Evolutionary conservation across 2,329 filamentous ascomycete genomes (phyloP), one percentile per base, ranked within the genome.

Genomic region (Colletotrichum abscissum): DNA sequence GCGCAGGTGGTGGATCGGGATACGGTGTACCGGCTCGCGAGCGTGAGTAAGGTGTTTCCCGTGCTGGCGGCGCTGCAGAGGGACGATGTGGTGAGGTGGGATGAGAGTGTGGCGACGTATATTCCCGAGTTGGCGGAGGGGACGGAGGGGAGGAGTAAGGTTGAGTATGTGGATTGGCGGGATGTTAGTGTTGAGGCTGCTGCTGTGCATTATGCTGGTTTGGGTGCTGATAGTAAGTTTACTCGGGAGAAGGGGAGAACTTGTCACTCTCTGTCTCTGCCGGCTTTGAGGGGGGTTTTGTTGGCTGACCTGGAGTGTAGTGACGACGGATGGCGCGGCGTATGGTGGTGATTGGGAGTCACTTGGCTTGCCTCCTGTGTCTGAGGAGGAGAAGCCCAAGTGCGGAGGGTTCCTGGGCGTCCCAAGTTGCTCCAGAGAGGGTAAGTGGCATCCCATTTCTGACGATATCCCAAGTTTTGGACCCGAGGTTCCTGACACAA

Each of bases 171-270:
- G 2, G 77, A 82, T 55, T 89, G 87, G 87, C 82, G 87, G 46
- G 83, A 86, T 11, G 79, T 89, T 38, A 88, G 86, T 0, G 78
- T 88, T 5, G 81, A 81, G 5, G 81, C 85, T 24, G 77, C 89
- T 9, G 84, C 85, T 1, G 82, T 80, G 3, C 87, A 88, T 55
- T 79, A 88, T 12, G 82, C 83, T 19, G 87, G 87, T 0, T 77
- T 88, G 28, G 80, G 77, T 0, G 80, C 78, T 11, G 83, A 84
- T 55, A 77, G 80, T 85, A 77, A 78, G 80, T 42, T 16, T 19
- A 42, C 14, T 19, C 14, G 16, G 6, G 16, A 42, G 38, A 19
- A 42, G 16, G 16, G 35, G 22, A 22, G 22, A 22, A 22, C 22
- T 22, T 22, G 22, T 22, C 22, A 22, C 22, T 22, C 22, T 22